Conservation (phyloP, 345 rosid species). For the Citrus sp. region DNA sequence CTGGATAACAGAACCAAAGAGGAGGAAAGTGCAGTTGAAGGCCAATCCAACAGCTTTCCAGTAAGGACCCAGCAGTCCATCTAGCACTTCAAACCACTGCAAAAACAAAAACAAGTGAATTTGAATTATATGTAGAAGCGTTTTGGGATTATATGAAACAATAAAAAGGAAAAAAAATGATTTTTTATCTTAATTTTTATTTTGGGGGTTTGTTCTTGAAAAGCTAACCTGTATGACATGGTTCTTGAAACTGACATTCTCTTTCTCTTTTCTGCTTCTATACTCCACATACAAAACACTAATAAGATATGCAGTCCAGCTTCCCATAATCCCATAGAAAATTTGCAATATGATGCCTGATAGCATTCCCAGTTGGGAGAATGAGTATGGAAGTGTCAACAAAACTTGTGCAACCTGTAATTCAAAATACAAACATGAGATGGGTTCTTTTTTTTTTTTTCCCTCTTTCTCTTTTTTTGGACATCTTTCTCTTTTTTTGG, state of each 20-base stretch:
- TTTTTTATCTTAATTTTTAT: background rate
- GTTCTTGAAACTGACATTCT: slow-evolving; percentile 81
- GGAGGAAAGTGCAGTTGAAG: slow-evolving; percentile 79
- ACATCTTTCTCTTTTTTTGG: too few relatives aligned
- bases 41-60: slow-evolving; percentile 87
- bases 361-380: slow-evolving; percentile 87
- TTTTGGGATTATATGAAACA: background rate
- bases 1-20: slow-evolving; percentile 86
- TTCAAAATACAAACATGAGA: background rate
- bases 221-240: slow-evolving; percentile 78
- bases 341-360: slow-evolving; percentile 76
- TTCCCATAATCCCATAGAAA: slow-evolving; percentile 70
- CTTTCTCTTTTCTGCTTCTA: slow-evolving; percentile 69
- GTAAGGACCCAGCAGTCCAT: slow-evolving; percentile 72
- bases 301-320: slow-evolving; percentile 95
- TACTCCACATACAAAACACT: slow-evolving; percentile 78
- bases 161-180: too few relatives aligned
- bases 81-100: slow-evolving; percentile 90
- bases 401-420: slow-evolving; percentile 86
- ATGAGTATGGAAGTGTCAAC: slow-evolving; percentile 82
- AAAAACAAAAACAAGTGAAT: background rate
- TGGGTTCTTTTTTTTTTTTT: background rate
- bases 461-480: too few relatives aligned
- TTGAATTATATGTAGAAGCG: background rate
- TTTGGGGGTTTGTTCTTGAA: slow-evolving; percentile 13